phyloP scores from a whole-genome alignment of 768 basidiomycete genomes.

The Pulveroboletus sp. region DNA sequence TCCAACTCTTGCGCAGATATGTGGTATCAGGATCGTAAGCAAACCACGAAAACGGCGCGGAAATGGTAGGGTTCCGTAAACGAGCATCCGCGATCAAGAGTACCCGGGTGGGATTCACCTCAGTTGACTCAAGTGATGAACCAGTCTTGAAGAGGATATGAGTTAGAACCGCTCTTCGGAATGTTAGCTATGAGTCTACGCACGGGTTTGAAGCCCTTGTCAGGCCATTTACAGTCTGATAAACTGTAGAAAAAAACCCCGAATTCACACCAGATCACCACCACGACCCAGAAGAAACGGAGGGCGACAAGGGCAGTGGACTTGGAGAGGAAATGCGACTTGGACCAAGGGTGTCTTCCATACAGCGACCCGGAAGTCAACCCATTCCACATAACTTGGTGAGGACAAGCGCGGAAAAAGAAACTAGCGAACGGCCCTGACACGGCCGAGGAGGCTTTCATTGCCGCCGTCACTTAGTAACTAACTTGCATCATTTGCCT shows the following conservation, averaged over 20 bases:
- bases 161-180: background rate
- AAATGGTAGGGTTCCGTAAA: slow-evolving; percentile 41
- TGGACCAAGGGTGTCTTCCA: slow-evolving; percentile 25
- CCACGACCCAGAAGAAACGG: slow-evolving; percentile 50
- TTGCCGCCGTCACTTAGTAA: slow-evolving; percentile 14
- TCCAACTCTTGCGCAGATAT: slow-evolving; percentile 71
- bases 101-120: slow-evolving; percentile 46
- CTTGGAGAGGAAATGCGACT: slow-evolving; percentile 26
- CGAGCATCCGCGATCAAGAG: slow-evolving; percentile 72
- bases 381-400: slow-evolving; percentile 28
- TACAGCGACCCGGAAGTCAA: slow-evolving; percentile 9
- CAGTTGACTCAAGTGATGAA: background rate
- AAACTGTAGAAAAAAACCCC: slow-evolving; percentile 58
- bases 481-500: slow-evolving; percentile 2
- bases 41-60: slow-evolving; percentile 35
- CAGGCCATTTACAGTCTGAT: slow-evolving; percentile 61
- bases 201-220: slow-evolving; percentile 28
- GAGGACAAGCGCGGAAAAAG: background rate
- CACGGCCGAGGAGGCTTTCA: background rate
- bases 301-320: slow-evolving; percentile 40
- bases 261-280: slow-evolving; percentile 65
- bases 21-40: slow-evolving; percentile 48
- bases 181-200: slow-evolving; percentile 8
- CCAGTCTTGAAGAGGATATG: slow-evolving; percentile 11
- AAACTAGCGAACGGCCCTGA: background rate